Base-by-base conservation (phyloP, 495 filamentous ascomycete genomes). In the Aspergillus diversus region DNA sequence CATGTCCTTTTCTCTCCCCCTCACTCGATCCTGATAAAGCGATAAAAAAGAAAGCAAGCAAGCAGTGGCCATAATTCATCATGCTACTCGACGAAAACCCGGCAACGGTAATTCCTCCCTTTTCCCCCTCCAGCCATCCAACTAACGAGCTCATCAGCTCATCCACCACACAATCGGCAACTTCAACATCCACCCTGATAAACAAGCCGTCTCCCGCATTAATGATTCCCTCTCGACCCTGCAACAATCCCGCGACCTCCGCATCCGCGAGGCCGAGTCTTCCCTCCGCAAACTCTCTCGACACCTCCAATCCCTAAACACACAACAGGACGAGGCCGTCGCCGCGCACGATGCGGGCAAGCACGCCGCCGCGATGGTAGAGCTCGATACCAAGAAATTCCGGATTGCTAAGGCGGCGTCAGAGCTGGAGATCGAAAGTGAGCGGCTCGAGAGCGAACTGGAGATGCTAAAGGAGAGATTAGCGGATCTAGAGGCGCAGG, bases 11-110 rank as follows among this genome's bases (percentile, higher is more conserved):
- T 27, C 21, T 27, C 21, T 27, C 21, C 21, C 21, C 21, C 21
- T 27, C 21, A 27, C 21, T 27, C 21, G 21, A 27, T 27, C 2
- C 21, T 2, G 2, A 27, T 27, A 27, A 27, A 27, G 21, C 21
- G 21, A 27, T 27, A 27, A 27, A 27, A 27, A 27, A 27, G 2
- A 27, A 27, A 27, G 21, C 21, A 27, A 27, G 21, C 2, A 27
- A 27, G 21, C 21, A 27, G 21, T 27, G 21, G 21, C 21, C 21
- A 27, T 27, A 27, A 27, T 27, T 27, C 21, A 27, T 27, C 21
- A 98, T 98, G 95, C 83, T 99, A 72, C 92, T 99, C 79, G 95
- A 98, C 80, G 95, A 98, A 80, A 91, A 92, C 73, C 95, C 95
- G 63, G 91, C 88, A 47, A 89, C 88, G 31, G 91, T 94, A 86